phyloP scores from a whole-genome alignment of 371 early-diverging fungal species.

The Syncephalastrum monosporum region DNA sequence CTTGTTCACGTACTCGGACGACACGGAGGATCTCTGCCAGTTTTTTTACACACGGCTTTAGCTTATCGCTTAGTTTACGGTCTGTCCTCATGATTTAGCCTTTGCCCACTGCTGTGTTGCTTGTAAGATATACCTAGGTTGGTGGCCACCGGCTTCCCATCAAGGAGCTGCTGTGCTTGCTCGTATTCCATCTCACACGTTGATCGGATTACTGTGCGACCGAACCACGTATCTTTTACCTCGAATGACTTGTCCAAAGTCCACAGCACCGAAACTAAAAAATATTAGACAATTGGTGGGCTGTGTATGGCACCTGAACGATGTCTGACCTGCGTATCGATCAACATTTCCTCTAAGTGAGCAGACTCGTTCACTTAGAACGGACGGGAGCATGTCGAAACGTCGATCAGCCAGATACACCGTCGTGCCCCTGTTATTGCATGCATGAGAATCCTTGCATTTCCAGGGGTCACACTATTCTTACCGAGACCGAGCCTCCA shows the following conservation, averaged over 20 bases:
- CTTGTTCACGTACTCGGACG: slow-evolving; percentile 36
- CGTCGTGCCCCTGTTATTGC: slow-evolving; percentile 76
- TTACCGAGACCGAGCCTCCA: slow-evolving; percentile 76
- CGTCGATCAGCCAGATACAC: slow-evolving; percentile 91
- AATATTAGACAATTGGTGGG: slow-evolving; percentile 10
- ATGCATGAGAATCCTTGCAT: background rate
- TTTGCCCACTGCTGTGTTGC: background rate
- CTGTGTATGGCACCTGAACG: background rate
- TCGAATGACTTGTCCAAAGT: slow-evolving; percentile 55
- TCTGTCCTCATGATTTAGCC: slow-evolving; percentile 15
- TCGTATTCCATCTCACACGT: slow-evolving; percentile 87
- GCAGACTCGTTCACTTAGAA: slow-evolving; percentile 88
- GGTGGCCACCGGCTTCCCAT: slow-evolving; percentile 54
- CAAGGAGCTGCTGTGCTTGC: slow-evolving; percentile 87
- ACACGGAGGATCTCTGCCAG: slow-evolving; percentile 60
- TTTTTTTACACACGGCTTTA: slow-evolving; percentile 49
- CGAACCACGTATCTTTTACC: slow-evolving; percentile 65
- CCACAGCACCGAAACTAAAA: slow-evolving; percentile 76
- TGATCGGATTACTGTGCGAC: slow-evolving; percentile 82
- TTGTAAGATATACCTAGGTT: slow-evolving; percentile 32
- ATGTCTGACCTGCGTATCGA: slow-evolving; percentile 67
- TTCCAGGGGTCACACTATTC: background rate
- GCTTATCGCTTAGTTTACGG: slow-evolving; percentile 39
- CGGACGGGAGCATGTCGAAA: slow-evolving; percentile 98
- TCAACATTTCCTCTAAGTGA: slow-evolving; percentile 80